Evolutionary conservation across 805 yeast genomes (phyloP).

Genomic region (Jamesozyma jinghongensis): DNA sequence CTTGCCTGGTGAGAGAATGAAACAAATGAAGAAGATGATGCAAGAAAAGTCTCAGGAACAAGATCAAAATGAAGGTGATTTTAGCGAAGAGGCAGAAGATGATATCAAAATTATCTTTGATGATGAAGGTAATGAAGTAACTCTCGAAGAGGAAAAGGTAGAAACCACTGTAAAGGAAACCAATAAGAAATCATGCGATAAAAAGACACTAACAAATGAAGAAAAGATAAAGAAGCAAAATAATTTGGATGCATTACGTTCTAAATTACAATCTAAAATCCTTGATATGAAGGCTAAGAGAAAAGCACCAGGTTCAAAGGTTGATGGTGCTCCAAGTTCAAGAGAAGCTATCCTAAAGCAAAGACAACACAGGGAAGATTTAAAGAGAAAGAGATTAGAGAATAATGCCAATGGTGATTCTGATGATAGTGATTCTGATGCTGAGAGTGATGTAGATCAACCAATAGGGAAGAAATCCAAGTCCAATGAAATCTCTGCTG

Average conservation of each 20-base stretch:
- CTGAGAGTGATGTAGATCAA: conserved; percentile 15
- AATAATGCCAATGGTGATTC: conserved; percentile 31
- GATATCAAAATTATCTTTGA: conserved; percentile 47
- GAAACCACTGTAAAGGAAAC: neutral
- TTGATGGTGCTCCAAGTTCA: conserved; percentile 72
- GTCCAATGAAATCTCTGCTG: conserved; percentile 29
- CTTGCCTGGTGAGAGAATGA: conserved; percentile 31
- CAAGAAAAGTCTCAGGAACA: conserved; percentile 15
- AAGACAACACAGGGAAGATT: conserved; percentile 39
- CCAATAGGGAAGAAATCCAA: conserved; percentile 27
- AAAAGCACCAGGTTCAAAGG: conserved; percentile 83
- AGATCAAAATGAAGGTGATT: too few relatives aligned
- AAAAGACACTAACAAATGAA: conserved; percentile 13
- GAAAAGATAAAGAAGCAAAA: conserved; percentile 36
- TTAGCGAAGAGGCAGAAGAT: conserved; percentile 18
- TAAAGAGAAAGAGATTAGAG: conserved; percentile 28
- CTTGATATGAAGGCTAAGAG: conserved; percentile 63
- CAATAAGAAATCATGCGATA: conserved; percentile 10
- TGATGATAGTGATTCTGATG: conserved; percentile 30
- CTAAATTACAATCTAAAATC: conserved; percentile 71
- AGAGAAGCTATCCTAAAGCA: conserved; percentile 71
- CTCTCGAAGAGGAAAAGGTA: conserved; percentile 17
- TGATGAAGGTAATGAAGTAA: conserved; percentile 56
- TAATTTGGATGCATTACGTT: conserved; percentile 57
- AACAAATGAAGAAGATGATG: conserved; percentile 10